Conservation (phyloP, 2,329 filamentous ascomycete genomes). For the Penicillium sp. region DNA sequence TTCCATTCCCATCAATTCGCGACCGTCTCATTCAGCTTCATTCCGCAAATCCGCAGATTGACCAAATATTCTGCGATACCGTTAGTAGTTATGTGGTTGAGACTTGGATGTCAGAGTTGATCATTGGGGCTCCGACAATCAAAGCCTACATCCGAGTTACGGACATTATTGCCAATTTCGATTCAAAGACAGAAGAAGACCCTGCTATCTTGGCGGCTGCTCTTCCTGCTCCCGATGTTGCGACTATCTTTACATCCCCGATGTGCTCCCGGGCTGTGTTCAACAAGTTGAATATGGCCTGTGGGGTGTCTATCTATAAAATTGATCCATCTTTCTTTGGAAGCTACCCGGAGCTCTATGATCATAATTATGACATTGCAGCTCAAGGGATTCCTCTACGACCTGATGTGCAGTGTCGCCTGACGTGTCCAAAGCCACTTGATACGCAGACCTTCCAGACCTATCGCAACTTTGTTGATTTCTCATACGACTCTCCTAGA, state of each 20-base stretch:
- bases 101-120: conserved; percentile 11
- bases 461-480: conserved; percentile 10
- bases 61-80: conserved; percentile 11
- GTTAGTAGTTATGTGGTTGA: conserved; percentile 16
- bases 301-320: conserved; percentile 7
- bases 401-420: neutral
- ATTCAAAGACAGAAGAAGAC: neutral
- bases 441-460: conserved; percentile 8
- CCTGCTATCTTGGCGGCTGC: neutral
- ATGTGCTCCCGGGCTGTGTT: conserved; percentile 5
- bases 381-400: conserved; percentile 4
- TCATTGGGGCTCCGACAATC: conserved; percentile 4
- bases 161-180: conserved; percentile 5
- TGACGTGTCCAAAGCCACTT: conserved; percentile 6
- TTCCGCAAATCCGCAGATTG: conserved; percentile 11
- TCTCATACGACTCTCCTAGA: neutral
- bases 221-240: conserved; percentile 10
- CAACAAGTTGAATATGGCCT: conserved; percentile 8
- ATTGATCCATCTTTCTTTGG: conserved; percentile 12
- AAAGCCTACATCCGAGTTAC: conserved; percentile 11
- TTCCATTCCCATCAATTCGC: conserved; percentile 8
- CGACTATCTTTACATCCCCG: conserved; percentile 3
- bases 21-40: conserved; percentile 11
- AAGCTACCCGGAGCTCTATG: conserved; percentile 11
- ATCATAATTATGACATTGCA: conserved; percentile 6